Percentiles rank a stretch among this genome's conserved stretches.
These are phyloP conservation scores for Elasticomyces elasticus DNA, from an alignment of 495 filamentous ascomycete species.

Conservation along the genomic window DNA sequence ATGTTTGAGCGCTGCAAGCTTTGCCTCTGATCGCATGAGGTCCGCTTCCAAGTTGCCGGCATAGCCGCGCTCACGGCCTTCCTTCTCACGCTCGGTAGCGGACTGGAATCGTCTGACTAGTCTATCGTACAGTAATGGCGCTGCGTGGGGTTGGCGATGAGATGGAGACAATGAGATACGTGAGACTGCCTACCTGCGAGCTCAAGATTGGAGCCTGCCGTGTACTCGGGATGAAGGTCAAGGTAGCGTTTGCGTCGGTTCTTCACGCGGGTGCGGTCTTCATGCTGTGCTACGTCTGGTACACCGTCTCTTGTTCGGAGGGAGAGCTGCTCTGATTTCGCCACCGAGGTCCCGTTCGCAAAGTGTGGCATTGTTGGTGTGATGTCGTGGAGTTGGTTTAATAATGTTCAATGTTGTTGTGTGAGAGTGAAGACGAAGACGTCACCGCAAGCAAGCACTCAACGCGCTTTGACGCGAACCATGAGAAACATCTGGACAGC, in stretches of 20 bases:
- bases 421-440: not conserved
- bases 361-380: not conserved
- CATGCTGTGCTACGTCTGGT: not conserved
- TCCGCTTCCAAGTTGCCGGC: constrained; percentile 63
- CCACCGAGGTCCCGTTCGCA: not conserved
- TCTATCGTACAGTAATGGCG: constrained; percentile 71
- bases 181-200: constrained; percentile 42
- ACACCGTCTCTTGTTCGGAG: not conserved
- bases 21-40: constrained; percentile 56
- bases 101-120: constrained; percentile 71
- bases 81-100: constrained; percentile 58
- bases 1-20: constrained; percentile 44
- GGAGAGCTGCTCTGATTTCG: not conserved
- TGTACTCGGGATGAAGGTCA: constrained; percentile 55
- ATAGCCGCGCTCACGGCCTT: constrained; percentile 62
- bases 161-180: not conserved
- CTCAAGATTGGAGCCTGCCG: constrained; percentile 47
- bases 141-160: constrained; percentile 33
- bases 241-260: constrained; percentile 58
- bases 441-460: not conserved
- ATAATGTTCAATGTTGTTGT: not conserved
- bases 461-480: too few species aligned
- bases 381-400: too few species aligned
- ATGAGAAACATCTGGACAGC: too few species aligned
- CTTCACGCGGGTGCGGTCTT: constrained; percentile 36